Percentiles rank a stretch among this genome's conserved stretches.
These are phyloP conservation scores for Aspergillus sclerotiicarbonarius DNA, from an alignment of 495 filamentous ascomycete species.

Conservation along the genomic window DNA sequence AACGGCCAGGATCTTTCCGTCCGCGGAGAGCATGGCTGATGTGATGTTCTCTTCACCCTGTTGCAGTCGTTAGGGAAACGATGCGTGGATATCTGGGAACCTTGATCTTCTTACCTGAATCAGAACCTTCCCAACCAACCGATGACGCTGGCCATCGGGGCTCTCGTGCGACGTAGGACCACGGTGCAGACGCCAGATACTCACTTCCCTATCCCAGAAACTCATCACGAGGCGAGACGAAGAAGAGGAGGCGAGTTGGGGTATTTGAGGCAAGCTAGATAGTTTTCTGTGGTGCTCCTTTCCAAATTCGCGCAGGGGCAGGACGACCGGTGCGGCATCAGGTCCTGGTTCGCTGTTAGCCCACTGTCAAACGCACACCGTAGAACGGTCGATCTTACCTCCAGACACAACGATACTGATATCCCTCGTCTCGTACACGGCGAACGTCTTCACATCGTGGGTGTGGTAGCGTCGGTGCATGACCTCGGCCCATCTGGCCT, in stretches of 20 bases:
- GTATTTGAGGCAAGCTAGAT: slow-evolving; percentile 74
- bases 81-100: neutral
- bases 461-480: slow-evolving; percentile 78
- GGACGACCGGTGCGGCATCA: slow-evolving; percentile 76
- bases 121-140: slow-evolving; percentile 68
- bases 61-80: neutral
- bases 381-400: slow-evolving; percentile 53
- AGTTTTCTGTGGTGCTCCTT: slow-evolving; percentile 78
- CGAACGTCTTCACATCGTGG: slow-evolving; percentile 95
- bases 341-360: slow-evolving; percentile 59
- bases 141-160: slow-evolving; percentile 45
- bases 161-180: slow-evolving; percentile 41
- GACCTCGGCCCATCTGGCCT: slow-evolving; percentile 75
- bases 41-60: slow-evolving; percentile 85
- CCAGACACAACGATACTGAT: slow-evolving; percentile 89
- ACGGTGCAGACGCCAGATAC: slow-evolving; percentile 69
- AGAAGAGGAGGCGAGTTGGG: slow-evolving; percentile 66
- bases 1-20: slow-evolving; percentile 73
- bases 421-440: slow-evolving; percentile 76
- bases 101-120: slow-evolving; percentile 46
- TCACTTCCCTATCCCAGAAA: slow-evolving; percentile 90
- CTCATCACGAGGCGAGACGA: slow-evolving; percentile 73
- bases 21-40: slow-evolving; percentile 67
- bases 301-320: slow-evolving; percentile 76
- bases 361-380: slow-evolving; percentile 18